phyloP scores from a whole-genome alignment of 1,284 basidiomycete genomes.

The Mixia osmundae region DNA sequence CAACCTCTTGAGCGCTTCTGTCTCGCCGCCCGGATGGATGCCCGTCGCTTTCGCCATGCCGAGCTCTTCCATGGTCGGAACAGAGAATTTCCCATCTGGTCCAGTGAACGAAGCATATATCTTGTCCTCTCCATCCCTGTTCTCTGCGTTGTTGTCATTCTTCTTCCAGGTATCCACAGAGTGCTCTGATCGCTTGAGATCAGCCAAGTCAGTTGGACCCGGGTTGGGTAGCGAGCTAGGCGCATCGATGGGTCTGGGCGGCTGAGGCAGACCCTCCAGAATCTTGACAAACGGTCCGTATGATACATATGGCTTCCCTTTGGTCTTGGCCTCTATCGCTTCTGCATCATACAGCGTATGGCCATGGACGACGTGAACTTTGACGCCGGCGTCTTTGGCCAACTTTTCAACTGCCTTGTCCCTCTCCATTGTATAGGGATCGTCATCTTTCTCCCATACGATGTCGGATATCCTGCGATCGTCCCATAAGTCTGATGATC shows the following conservation, averaged over 20 bases:
- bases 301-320: slow-evolving; percentile 32
- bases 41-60: slow-evolving; percentile 26
- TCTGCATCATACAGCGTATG: slow-evolving; percentile 26
- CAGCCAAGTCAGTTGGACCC: neutral
- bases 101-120: slow-evolving; percentile 23
- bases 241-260: slow-evolving; percentile 11
- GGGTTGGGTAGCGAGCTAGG: slow-evolving; percentile 17
- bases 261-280: slow-evolving; percentile 25
- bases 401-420: slow-evolving; percentile 18
- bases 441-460: no score
- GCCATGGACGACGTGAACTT: slow-evolving; percentile 22
- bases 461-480: no score
- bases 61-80: slow-evolving; percentile 28
- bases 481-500: slow-evolving; percentile 12
- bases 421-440: slow-evolving; percentile 17
- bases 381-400: slow-evolving; percentile 19
- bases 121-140: slow-evolving; percentile 11
- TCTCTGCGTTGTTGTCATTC: slow-evolving; percentile 21
- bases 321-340: slow-evolving; percentile 8
- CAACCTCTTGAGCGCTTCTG: slow-evolving; percentile 25
- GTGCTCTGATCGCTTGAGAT: neutral
- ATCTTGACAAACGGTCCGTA: slow-evolving; percentile 46
- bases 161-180: slow-evolving; percentile 4
- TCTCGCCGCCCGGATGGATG: slow-evolving; percentile 29
- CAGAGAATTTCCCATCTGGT: slow-evolving; percentile 24